Base-by-base conservation (phyloP, 2,329 filamentous ascomycete species). In the Penicillium sp. region DNA sequence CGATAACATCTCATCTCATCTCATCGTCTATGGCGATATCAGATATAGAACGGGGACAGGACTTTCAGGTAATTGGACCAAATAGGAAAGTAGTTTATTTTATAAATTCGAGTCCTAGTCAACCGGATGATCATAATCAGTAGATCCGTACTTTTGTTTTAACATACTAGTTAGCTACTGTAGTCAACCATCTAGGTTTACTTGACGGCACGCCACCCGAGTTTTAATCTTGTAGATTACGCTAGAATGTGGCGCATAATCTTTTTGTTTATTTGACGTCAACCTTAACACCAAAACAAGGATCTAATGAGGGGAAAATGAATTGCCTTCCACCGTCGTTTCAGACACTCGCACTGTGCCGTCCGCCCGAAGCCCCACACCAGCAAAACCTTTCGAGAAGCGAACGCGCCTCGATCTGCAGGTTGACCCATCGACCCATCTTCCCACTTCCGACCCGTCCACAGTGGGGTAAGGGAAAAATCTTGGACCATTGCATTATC, bases 371-470 rank as follows among this genome's bases (percentile, higher is more conserved):
- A 37, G 33, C 7, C 33, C 33, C 33, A 37, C 33, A 8, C 3
- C 33, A 37, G 5, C 16, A 37, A 37, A 37, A 8, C 33, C 33
- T n/a, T 37, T 37, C 16, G 11, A 27, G 23, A 27, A 43, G 49
- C 49, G 50, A 53, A 47, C 19, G 39, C 23, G 6, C 26, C 27
- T 35, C 25, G 56, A 58, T 58, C 56, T 52, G 53, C 53, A 58
- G 19, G 13, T 45, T 33, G 47, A 45, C 23, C 50, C 55, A 27
- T 52, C 16, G 8, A 37, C 33, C 33, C 33, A 37, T 26, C 26
- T 9, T 43, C 52, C 25, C 31, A n/a, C 21, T 23, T 19, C 47
- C 33, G 47, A 50, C 19, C 47, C 47, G 33, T 39, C 33, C 29
- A 23, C 33, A 37, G 33, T 37, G 33, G 33, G 33, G 33, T 2